These are phyloP conservation scores for Geotrichum restrictum DNA, from an alignment of 1,139 yeast genomes.

Conservation along the genomic window DNA sequence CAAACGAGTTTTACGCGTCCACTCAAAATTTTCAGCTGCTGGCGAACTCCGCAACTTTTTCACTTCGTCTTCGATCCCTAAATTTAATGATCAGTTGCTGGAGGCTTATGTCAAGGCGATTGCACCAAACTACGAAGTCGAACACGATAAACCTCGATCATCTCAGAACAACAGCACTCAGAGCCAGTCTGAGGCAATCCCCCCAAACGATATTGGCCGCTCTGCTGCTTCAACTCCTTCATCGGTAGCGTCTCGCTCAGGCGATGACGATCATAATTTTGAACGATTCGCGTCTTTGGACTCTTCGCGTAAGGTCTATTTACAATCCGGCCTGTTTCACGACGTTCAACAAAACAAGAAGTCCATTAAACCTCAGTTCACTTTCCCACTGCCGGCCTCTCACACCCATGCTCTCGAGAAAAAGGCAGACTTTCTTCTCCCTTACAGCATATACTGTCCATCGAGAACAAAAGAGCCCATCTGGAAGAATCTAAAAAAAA, in stretches of 20 bases:
- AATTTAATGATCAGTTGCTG: conserved; percentile 14
- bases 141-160: not conserved
- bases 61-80: conserved; percentile 13
- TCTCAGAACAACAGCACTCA: not conserved
- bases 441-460: conserved; percentile 40
- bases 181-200: not conserved
- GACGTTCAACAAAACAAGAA: conserved; percentile 10
- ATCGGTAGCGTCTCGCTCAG: conserved; percentile 1
- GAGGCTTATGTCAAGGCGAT: conserved; percentile 19
- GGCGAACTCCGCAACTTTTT: conserved; percentile 13
- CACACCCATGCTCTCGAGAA: conserved; percentile 20
- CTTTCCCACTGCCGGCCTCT: conserved; percentile 30
- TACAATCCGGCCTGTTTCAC: conserved; percentile 17
- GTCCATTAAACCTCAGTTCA: conserved; percentile 13
- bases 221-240: not conserved
- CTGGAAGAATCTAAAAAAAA: conserved; percentile 37
- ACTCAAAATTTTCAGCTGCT: conserved; percentile 14
- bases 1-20: conserved; percentile 16
- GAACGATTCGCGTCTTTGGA: not conserved
- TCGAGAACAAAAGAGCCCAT: conserved; percentile 29
- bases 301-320: conserved; percentile 6
- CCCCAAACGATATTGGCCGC: not conserved
- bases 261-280: not conserved
- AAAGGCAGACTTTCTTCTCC: conserved; percentile 33
- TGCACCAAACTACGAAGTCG: conserved; percentile 13